These are phyloP conservation scores for Lecanoromycetidae sp. DNA, from an alignment of 2,329 filamentous ascomycete genomes.

Conservation along the genomic window DNA sequence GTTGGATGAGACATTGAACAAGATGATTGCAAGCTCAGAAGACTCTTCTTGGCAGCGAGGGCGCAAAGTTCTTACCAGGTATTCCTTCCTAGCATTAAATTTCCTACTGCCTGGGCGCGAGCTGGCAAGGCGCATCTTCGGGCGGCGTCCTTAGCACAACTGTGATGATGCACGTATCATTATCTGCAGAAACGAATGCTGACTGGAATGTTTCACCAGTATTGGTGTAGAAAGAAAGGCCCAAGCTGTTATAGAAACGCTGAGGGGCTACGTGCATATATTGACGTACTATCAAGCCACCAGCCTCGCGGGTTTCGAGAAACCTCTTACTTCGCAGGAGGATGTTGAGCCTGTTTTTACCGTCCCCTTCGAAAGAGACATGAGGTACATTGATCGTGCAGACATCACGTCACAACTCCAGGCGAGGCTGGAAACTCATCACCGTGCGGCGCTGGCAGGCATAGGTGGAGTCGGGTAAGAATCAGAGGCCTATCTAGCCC, in stretches of 20 bases:
- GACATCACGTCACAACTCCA: conserved; percentile 14
- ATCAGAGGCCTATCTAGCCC: not conserved
- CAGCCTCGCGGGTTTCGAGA: not conserved
- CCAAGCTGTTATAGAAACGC: no score
- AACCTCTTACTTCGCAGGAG: not conserved
- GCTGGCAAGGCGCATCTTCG: no score
- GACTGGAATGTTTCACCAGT: not conserved
- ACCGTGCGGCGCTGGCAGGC: conserved; percentile 13
- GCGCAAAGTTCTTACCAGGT: not conserved
- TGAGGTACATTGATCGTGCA: conserved; percentile 13
- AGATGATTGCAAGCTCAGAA: conserved; percentile 7
- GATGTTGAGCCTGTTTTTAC: not conserved
- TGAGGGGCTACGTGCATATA: no score
- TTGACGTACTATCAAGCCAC: conserved; percentile 8
- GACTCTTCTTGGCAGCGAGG: conserved; percentile 8
- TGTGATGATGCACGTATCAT: no score
- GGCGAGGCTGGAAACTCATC: conserved; percentile 1
- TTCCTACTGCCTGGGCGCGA: no score
- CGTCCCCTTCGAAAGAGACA: conserved; percentile 12
- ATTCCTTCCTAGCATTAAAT: no score
- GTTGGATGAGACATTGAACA: conserved; percentile 15
- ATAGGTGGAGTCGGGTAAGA: conserved; percentile 17
- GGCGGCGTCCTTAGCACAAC: no score
- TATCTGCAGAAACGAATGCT: no score
- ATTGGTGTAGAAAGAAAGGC: conserved; percentile 1